Evolutionary conservation across 2,329 filamentous ascomycete species (phyloP).

Genomic region (Epichloe sp.): DNA sequence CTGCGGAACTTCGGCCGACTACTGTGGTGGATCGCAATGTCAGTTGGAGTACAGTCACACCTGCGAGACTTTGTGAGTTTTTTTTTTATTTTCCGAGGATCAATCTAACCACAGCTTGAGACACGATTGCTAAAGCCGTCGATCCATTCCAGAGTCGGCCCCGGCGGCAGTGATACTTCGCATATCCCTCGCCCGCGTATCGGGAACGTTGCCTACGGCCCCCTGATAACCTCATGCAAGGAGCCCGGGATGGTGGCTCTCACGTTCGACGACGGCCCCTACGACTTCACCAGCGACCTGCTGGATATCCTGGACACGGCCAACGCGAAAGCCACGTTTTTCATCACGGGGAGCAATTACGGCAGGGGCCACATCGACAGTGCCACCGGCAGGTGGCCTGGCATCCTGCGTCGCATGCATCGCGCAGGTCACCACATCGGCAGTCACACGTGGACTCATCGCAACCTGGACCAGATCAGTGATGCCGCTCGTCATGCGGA

Average conservation of each 20-base stretch:
- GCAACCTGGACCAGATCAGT: conserved; percentile 24
- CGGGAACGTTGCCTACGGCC: conserved; percentile 23
- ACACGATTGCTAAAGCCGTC: too few relatives aligned
- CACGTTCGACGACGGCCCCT: conserved; percentile 36
- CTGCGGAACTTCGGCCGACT: conserved; percentile 23
- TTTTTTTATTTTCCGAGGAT: too few relatives aligned
- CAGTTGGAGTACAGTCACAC: conserved; percentile 26
- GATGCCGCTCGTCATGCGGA: conserved; percentile 22
- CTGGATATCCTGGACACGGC: conserved; percentile 23
- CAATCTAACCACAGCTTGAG: too few relatives aligned
- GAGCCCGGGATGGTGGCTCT: conserved; percentile 26
- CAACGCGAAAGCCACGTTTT: conserved; percentile 26
- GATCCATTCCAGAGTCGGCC: conserved; percentile 1
- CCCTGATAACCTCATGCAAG: conserved; percentile 21
- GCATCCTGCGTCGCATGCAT: conserved; percentile 27
- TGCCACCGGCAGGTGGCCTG: conserved; percentile 18
- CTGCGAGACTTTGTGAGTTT: conserved; percentile 28
- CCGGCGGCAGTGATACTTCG: conserved; percentile 19
- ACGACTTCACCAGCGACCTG: conserved; percentile 25
- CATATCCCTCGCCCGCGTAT: conserved; percentile 17
- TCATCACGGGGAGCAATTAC: conserved; percentile 28
- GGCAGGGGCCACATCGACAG: conserved; percentile 29
- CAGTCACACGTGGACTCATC: conserved; percentile 35
- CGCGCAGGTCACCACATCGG: conserved; percentile 31
- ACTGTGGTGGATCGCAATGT: conserved; percentile 24